Evolutionary conservation across 257 asterid species (phyloP).

Genomic region (Nemophila menziesii): DNA sequence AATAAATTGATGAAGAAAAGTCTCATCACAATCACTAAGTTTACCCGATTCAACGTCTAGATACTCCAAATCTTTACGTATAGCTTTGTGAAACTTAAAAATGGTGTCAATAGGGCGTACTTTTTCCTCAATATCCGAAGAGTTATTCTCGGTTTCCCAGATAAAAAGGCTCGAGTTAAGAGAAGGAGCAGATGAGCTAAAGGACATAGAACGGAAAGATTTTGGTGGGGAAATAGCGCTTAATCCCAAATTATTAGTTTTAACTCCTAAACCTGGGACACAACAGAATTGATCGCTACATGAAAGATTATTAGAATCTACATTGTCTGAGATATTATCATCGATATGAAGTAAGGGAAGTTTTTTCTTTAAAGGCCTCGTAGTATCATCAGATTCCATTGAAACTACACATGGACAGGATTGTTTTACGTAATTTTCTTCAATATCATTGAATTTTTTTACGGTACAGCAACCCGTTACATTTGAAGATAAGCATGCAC

Average conservation of each 20-base stretch:
- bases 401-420: conserved; percentile 24
- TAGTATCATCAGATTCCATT: conserved; percentile 14
- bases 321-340: conserved; percentile 8
- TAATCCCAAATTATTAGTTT: conserved; percentile 20
- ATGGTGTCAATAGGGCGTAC: conserved; percentile 40
- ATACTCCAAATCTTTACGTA: conserved; percentile 39
- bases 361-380: conserved; percentile 22
- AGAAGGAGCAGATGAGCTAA: conserved; percentile 33
- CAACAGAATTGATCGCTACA: conserved; percentile 29
- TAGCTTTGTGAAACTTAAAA: conserved; percentile 39
- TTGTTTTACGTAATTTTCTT: conserved; percentile 18
- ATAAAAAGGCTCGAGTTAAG: conserved; percentile 38
- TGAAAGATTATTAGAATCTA: conserved; percentile 8
- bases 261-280: conserved; percentile 41
- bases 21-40: conserved; percentile 24
- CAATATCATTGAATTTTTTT: conserved; percentile 13
- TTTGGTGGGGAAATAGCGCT: conserved; percentile 21
- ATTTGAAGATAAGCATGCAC: conserved; percentile 32
- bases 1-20: conserved; percentile 30
- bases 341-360: conserved; percentile 10
- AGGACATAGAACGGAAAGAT: conserved; percentile 25
- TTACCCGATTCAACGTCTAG: conserved; percentile 39
- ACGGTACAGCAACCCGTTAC: conserved; percentile 24
- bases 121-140: conserved; percentile 11
- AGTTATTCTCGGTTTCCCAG: conserved; percentile 28